phyloP scores from a whole-genome alignment of 441 rosid genomes.

The Adansonia rubrostipa region DNA sequence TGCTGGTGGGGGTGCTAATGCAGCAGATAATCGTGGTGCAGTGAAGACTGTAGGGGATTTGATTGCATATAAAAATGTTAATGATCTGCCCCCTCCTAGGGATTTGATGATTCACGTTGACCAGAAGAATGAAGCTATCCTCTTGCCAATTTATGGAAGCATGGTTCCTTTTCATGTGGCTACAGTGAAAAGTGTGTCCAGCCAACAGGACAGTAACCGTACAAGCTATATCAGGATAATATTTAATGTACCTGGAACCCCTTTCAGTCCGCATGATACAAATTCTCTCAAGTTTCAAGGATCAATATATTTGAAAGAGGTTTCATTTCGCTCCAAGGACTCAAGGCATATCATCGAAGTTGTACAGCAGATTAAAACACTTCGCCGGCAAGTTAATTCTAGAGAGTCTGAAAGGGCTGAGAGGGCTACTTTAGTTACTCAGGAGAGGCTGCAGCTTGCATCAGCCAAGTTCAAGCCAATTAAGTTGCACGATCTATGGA shows the following conservation, averaged over 20 bases:
- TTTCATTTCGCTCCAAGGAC: slow-evolving; percentile 72
- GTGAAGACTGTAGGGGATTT: slow-evolving; percentile 60
- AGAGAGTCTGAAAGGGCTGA: slow-evolving; percentile 92
- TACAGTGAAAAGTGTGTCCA: slow-evolving; percentile 53
- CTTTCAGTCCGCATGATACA: slow-evolving; percentile 63
- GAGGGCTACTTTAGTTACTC: slow-evolving; percentile 89
- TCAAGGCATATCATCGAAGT: slow-evolving; percentile 72
- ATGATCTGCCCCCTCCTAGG: slow-evolving; percentile 70
- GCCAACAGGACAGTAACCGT: slow-evolving; percentile 55
- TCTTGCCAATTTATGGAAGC: slow-evolving; percentile 55
- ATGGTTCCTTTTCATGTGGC: slow-evolving; percentile 76
- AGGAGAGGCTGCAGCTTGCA: slow-evolving; percentile 83
- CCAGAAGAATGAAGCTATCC: slow-evolving; percentile 69
- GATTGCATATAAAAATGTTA: slow-evolving; percentile 79
- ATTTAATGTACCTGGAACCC: slow-evolving; percentile 70
- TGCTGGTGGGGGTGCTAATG: slow-evolving; percentile 65
- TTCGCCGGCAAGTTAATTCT: slow-evolving; percentile 70
- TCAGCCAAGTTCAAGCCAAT: slow-evolving; percentile 82
- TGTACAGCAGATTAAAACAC: slow-evolving; percentile 66
- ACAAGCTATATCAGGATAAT: slow-evolving; percentile 60
- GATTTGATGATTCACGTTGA: slow-evolving; percentile 79
- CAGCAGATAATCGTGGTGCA: slow-evolving; percentile 60
- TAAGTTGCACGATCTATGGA: slow-evolving; percentile 81
- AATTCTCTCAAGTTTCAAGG: slow-evolving; percentile 60
- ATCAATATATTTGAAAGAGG: slow-evolving; percentile 65